phyloP scores from a whole-genome alignment of 768 basidiomycete species.

The Russula compacta region DNA sequence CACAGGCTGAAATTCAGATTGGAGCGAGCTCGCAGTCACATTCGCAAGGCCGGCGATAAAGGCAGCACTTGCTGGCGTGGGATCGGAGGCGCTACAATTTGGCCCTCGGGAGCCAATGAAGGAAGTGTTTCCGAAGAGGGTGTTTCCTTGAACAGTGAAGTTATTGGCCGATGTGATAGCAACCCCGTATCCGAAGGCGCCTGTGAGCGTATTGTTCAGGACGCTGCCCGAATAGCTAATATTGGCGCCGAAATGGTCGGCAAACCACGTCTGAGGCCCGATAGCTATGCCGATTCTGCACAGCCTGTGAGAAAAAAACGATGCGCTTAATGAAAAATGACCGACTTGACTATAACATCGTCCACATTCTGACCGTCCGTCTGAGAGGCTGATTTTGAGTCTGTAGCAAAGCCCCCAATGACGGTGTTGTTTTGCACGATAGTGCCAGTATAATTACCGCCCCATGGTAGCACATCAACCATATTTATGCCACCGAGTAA shows the following conservation, averaged over 20 bases:
- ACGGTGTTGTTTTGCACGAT: slow-evolving; percentile 61
- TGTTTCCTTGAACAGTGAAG: slow-evolving; percentile 59
- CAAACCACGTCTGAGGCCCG: slow-evolving; percentile 73
- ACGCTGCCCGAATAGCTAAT: slow-evolving; percentile 47
- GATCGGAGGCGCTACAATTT: slow-evolving; percentile 46
- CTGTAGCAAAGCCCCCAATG: slow-evolving; percentile 58
- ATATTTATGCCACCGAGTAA: slow-evolving; percentile 70
- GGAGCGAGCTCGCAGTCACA: slow-evolving; percentile 35
- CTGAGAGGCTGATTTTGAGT: slow-evolving; percentile 31
- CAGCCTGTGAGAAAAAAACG: background rate
- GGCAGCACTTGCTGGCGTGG: slow-evolving; percentile 44
- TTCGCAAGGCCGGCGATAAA: slow-evolving; percentile 48
- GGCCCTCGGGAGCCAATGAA: slow-evolving; percentile 64
- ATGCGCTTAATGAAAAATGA: background rate
- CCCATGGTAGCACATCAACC: slow-evolving; percentile 62
- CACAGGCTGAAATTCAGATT: slow-evolving; percentile 44
- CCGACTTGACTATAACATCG: slow-evolving; percentile 64
- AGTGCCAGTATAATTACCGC: slow-evolving; percentile 56
- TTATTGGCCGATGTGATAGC: slow-evolving; percentile 54
- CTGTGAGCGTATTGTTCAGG: slow-evolving; percentile 46
- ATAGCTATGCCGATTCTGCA: slow-evolving; percentile 71
- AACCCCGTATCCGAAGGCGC: slow-evolving; percentile 68
- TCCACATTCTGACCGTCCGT: slow-evolving; percentile 46
- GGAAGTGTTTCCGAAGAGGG: slow-evolving; percentile 57
- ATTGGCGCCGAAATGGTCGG: slow-evolving; percentile 44